phyloP scores from a whole-genome alignment of 306 rosid species.

The Begonia fuchsioides region DNA sequence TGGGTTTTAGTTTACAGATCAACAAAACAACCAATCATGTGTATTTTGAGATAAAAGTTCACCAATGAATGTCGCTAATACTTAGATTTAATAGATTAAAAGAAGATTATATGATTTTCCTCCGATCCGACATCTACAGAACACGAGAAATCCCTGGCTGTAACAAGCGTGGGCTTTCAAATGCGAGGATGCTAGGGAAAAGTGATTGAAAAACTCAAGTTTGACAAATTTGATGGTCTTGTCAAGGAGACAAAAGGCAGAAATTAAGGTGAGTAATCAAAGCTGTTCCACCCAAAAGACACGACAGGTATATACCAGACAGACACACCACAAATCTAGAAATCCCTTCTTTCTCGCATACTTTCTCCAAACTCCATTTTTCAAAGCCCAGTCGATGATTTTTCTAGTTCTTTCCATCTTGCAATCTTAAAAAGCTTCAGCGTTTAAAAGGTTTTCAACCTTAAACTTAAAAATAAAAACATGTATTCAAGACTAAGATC shows the following conservation, averaged over 20 bases:
- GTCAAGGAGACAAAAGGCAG: slow-evolving; percentile 44
- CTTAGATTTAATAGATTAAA: too few relatives aligned
- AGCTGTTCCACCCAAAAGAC: not conserved
- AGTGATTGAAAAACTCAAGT: slow-evolving; percentile 15
- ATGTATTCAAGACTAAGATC: too few relatives aligned
- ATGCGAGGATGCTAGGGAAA: slow-evolving; percentile 8
- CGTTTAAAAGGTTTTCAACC: not conserved
- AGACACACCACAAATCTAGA: too few relatives aligned
- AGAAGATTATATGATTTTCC: not conserved
- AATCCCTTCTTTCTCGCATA: too few relatives aligned
- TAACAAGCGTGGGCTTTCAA: slow-evolving; percentile 5
- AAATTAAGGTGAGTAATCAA: slow-evolving; percentile 19
- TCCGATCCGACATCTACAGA: slow-evolving; percentile 10
- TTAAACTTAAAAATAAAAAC: not conserved
- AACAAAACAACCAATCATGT: too few relatives aligned
- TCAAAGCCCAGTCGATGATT: too few relatives aligned
- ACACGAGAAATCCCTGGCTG: slow-evolving; percentile 20
- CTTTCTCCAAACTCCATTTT: too few relatives aligned
- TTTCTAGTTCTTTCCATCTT: too few relatives aligned
- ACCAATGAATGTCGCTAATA: too few relatives aligned
- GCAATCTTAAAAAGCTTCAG: too few relatives aligned
- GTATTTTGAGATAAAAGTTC: too few relatives aligned
- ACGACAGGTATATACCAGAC: not conserved
- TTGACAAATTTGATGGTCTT: slow-evolving; percentile 38
- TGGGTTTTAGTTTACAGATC: too few relatives aligned